Evolutionary conservation across 2,329 filamentous ascomycete species (phyloP).

Genomic region (Aspergillus ruber): DNA sequence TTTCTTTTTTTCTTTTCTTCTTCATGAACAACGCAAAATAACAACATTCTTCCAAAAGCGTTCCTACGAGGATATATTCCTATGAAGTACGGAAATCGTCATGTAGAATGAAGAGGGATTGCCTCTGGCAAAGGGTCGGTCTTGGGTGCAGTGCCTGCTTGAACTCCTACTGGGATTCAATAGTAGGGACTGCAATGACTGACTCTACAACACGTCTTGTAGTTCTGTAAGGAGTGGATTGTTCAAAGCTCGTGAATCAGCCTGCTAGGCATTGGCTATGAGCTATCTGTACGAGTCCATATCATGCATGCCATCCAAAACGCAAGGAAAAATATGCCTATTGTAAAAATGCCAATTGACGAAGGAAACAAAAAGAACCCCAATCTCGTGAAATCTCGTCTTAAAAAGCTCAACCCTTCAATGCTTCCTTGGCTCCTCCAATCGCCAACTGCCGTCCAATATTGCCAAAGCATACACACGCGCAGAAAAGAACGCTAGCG

Average conservation of each 20-base stretch:
- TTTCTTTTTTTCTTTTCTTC: slow-evolving; percentile 30
- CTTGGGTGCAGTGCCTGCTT: slow-evolving; percentile 54
- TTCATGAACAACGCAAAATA: slow-evolving; percentile 53
- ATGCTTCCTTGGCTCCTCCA: slow-evolving; percentile 23
- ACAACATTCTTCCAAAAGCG: slow-evolving; percentile 52
- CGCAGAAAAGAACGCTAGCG: slow-evolving; percentile 88
- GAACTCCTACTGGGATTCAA: slow-evolving; percentile 16
- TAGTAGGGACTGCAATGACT: slow-evolving; percentile 56
- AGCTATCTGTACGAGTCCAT: too few relatives aligned
- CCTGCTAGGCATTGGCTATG: too few relatives aligned
- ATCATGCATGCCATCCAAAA: too few relatives aligned
- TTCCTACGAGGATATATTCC: slow-evolving; percentile 49
- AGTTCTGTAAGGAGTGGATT: background rate
- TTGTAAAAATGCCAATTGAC: too few relatives aligned
- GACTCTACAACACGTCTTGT: slow-evolving; percentile 41
- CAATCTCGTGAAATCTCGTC: background rate
- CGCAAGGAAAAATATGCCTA: too few relatives aligned
- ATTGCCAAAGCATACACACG: slow-evolving; percentile 91
- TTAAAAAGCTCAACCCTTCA: background rate
- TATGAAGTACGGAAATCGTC: slow-evolving; percentile 55
- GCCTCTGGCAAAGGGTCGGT: slow-evolving; percentile 38
- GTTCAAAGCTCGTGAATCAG: background rate
- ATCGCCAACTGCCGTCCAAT: slow-evolving; percentile 75
- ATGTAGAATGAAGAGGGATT: slow-evolving; percentile 50
- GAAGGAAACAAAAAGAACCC: background rate